Conservation (phyloP, 2,329 filamentous ascomycete species). For the Knufia fluminis region DNA sequence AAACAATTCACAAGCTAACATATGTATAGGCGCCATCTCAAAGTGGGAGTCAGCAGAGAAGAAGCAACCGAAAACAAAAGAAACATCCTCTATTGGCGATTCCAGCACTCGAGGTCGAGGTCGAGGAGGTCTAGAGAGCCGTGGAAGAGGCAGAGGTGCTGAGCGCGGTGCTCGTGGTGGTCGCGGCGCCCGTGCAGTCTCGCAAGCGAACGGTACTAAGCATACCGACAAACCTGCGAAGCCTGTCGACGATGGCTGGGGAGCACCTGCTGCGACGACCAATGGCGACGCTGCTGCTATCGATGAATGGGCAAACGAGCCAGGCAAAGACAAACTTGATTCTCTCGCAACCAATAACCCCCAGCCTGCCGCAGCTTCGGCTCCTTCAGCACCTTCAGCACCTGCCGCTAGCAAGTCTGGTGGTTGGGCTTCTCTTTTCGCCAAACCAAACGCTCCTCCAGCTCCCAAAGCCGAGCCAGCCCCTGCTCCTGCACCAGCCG, state of each 20-base stretch:
- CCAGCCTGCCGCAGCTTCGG: conserved; percentile 17
- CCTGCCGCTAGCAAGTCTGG: conserved; percentile 20
- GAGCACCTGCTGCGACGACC: conserved; percentile 14
- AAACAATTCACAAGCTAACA: conserved; percentile 4
- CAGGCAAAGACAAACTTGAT: conserved; percentile 22
- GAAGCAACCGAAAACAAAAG: conserved; percentile 43
- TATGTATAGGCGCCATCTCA: conserved; percentile 37
- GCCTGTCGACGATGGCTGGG: conserved; percentile 15
- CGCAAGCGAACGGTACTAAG: conserved; percentile 36
- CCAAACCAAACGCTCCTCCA: conserved; percentile 39
- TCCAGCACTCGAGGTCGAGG: conserved; percentile 34
- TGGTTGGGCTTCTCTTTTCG: conserved; percentile 65
- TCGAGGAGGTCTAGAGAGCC: conserved; percentile 38
- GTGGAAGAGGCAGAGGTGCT: conserved; percentile 36
- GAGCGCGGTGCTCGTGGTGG: conserved; percentile 39
- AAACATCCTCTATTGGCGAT: conserved; percentile 29
- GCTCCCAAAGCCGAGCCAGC: conserved; percentile 43
- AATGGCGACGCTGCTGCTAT: conserved; percentile 21
- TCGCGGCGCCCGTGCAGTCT: conserved; percentile 36
- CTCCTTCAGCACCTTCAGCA: too few species aligned
- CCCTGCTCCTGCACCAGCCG: conserved; percentile 23
- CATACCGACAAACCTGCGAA: conserved; percentile 26
- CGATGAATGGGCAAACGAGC: conserved; percentile 23
- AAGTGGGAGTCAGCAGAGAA: conserved; percentile 47
- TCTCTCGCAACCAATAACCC: conserved; percentile 21